These are phyloP conservation scores for Trichophyton mentagrophytes DNA, from an alignment of 2,329 filamentous ascomycete genomes.

Conservation along the genomic window DNA sequence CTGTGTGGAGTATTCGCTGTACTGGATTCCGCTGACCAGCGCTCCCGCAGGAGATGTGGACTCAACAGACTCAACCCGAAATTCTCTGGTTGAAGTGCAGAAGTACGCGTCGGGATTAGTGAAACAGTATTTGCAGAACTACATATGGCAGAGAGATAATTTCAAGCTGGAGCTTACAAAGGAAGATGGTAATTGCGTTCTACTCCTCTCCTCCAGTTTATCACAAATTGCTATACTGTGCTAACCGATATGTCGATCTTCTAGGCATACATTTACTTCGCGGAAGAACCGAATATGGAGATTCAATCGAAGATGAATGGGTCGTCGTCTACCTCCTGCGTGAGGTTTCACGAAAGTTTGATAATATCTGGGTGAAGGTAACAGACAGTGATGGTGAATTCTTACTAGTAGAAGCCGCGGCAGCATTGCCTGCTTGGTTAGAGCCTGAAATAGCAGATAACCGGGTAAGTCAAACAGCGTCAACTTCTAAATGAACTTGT, in stretches of 20 bases:
- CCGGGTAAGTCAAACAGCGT: conserved; percentile 37
- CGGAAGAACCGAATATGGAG: conserved; percentile 75
- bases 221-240: neutral
- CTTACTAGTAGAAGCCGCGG: conserved; percentile 83
- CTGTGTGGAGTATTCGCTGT: conserved; percentile 71
- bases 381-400: conserved; percentile 91
- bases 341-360: conserved; percentile 61
- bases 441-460: conserved; percentile 82
- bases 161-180: conserved; percentile 55
- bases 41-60: conserved; percentile 43
- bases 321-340: conserved; percentile 80
- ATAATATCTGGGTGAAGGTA: conserved; percentile 67
- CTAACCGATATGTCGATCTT: neutral
- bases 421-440: conserved; percentile 75
- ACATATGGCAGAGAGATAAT: conserved; percentile 86
- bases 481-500: neutral
- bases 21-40: conserved; percentile 51
- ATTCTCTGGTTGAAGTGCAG: conserved; percentile 58
- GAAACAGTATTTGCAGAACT: conserved; percentile 58
- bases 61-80: conserved; percentile 34
- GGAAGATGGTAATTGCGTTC: conserved; percentile 44
- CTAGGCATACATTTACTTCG: conserved; percentile 48
- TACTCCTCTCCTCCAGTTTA: conserved; percentile 6
- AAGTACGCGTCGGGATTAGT: conserved; percentile 53
- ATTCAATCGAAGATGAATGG: conserved; percentile 96